These are phyloP conservation scores for Blastocystis hominis DNA, from an alignment of 352 stramenopile species.

Conservation along the genomic window DNA sequence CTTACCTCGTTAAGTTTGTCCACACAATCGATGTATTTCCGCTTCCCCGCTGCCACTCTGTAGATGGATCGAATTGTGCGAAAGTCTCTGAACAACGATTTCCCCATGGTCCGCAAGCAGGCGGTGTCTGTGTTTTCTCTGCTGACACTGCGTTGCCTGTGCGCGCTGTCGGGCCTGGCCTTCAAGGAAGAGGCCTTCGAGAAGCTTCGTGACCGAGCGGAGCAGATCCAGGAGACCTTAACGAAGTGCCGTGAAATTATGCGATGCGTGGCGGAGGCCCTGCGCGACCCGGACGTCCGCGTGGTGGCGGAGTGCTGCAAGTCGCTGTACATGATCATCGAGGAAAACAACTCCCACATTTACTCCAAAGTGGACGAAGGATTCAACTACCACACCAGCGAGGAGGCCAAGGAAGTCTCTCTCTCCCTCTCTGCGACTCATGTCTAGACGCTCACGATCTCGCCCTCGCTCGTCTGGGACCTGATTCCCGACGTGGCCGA, in stretches of 20 bases:
- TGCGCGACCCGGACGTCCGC: constrained; percentile 5
- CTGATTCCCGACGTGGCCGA: constrained; percentile 54
- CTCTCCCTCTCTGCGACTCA: not conserved
- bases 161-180: constrained; percentile 23
- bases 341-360: constrained; percentile 54
- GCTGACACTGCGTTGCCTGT: constrained; percentile 32
- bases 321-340: constrained; percentile 55
- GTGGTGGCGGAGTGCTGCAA: constrained; percentile 55
- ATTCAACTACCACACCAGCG: constrained; percentile 57
- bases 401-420: constrained; percentile 40
- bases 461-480: constrained; percentile 48
- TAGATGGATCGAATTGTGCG: constrained; percentile 55
- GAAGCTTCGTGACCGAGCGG: not conserved
- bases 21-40: constrained; percentile 19
- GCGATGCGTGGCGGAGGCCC: constrained; percentile 21
- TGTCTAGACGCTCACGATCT: constrained; percentile 46
- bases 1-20: constrained; percentile 43
- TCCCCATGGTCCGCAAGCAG: constrained; percentile 53
- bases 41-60: not conserved
- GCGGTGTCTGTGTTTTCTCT: constrained; percentile 36
- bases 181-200: constrained; percentile 53
- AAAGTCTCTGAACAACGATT: not conserved
- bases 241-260: constrained; percentile 49
- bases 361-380: constrained; percentile 42
- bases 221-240: constrained; percentile 53